These are phyloP conservation scores for Musa troglodytarum DNA, from an alignment of 176 grass and related monocot genomes.

Conservation along the genomic window DNA sequence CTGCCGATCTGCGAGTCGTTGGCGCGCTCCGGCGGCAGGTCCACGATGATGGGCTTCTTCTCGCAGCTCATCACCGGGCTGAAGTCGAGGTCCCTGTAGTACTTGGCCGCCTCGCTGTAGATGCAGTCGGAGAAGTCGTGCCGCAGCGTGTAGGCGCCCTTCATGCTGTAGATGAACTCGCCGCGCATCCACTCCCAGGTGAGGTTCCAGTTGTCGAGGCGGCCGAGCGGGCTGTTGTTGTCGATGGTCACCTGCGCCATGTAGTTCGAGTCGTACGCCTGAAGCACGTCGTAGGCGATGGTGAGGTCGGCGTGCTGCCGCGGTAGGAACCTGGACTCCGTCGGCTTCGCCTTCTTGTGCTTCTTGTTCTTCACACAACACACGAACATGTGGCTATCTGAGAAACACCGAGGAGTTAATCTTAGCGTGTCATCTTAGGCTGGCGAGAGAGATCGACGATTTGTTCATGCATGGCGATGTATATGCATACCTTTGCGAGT, in stretches of 20 bases:
- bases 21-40: constrained; percentile 81
- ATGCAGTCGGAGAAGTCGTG: constrained; percentile 60
- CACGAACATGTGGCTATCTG: constrained; percentile 59
- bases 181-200: constrained; percentile 96
- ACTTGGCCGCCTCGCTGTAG: constrained; percentile 55
- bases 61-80: constrained; percentile 60
- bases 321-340: constrained; percentile 32
- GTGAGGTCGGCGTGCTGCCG: constrained; percentile 65
- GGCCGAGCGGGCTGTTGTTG: constrained; percentile 79
- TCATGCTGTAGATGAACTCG: constrained; percentile 87
- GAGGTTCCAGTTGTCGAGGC: constrained; percentile 95
- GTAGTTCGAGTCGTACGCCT: constrained; percentile 63
- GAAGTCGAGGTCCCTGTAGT: constrained; percentile 83
- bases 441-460: too few species aligned
- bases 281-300: constrained; percentile 76
- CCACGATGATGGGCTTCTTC: constrained; percentile 73
- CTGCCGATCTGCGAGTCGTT: constrained; percentile 68
- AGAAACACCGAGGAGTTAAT: too few species aligned
- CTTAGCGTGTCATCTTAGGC: too few species aligned
- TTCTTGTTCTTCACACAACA: constrained; percentile 73
- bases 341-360: constrained; percentile 42
- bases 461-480: not conserved
- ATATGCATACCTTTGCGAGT: not conserved
- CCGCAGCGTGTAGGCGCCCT: constrained; percentile 66
- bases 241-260: constrained; percentile 70